Conservation (phyloP, 345 rosid genomes). For the Dimocarpus longan region DNA sequence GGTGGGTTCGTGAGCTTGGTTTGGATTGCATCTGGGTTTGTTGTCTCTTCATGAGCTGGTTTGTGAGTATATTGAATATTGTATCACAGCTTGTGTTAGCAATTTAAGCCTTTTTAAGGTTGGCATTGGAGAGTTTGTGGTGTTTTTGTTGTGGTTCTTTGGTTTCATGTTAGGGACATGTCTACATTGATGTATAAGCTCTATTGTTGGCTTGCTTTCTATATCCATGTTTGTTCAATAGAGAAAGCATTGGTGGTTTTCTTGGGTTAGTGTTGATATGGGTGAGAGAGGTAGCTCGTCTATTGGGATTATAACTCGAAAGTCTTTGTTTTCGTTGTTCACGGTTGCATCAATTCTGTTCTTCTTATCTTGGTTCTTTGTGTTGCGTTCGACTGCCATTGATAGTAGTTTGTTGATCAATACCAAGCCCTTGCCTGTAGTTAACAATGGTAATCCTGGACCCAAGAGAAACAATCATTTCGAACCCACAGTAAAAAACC, state of each 20-base stretch:
- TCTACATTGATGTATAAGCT: not conserved
- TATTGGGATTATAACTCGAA: slow-evolving; percentile 40
- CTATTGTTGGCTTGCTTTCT: not conserved
- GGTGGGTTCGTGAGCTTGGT: slow-evolving; percentile 7
- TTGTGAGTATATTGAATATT: not conserved
- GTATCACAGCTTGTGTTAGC: slow-evolving; percentile 1
- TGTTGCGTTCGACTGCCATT: slow-evolving; percentile 56
- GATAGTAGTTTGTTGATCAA: slow-evolving; percentile 36
- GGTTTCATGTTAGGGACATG: not conserved
- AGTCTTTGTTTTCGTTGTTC: slow-evolving; percentile 53
- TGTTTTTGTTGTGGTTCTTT: not conserved
- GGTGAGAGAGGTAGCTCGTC: slow-evolving; percentile 51
- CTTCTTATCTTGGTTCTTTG: slow-evolving; percentile 72
- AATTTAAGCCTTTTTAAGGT: not conserved
- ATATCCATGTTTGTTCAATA: not conserved
- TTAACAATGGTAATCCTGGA: slow-evolving; percentile 30
- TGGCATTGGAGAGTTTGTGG: not conserved
- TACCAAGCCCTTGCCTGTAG: slow-evolving; percentile 29
- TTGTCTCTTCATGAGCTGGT: slow-evolving; percentile 17
- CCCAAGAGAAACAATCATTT: slow-evolving; percentile 14
- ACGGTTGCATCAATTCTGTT: slow-evolving; percentile 42
- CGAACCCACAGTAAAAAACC: slow-evolving; percentile 30
- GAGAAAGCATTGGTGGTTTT: slow-evolving; percentile 8
- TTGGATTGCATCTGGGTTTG: slow-evolving; percentile 6
- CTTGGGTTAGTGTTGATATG: slow-evolving; percentile 43